Evolutionary conservation across 2,329 filamentous ascomycete genomes (phyloP).

Genomic region (Aspergillus neoniger): DNA sequence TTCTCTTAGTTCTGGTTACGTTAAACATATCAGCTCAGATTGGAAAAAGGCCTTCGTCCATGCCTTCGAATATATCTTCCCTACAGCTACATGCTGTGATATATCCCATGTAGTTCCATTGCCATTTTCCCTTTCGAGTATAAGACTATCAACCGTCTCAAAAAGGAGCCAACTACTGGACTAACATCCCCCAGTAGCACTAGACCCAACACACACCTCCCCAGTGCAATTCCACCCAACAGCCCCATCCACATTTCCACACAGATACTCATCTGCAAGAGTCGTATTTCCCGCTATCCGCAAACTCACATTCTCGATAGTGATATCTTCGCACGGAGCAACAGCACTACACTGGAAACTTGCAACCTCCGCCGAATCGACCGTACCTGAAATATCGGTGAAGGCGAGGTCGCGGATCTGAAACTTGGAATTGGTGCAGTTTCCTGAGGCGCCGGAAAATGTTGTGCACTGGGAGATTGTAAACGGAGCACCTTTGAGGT

Average conservation of each 20-base stretch:
- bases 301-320: conserved; percentile 23
- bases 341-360: conserved; percentile 37
- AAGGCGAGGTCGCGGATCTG: conserved; percentile 39
- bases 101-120: too few species aligned
- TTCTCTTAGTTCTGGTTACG: too few species aligned
- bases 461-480: conserved; percentile 45
- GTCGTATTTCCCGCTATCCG: conserved; percentile 21
- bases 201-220: conserved; percentile 19
- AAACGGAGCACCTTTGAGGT: conserved; percentile 34
- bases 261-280: conserved; percentile 24
- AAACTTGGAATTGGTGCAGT: conserved; percentile 45
- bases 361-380: conserved; percentile 21
- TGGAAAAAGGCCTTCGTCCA: too few species aligned
- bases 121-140: rapidly evolving
- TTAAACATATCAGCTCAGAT: too few species aligned
- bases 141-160: too few species aligned
- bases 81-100: too few species aligned
- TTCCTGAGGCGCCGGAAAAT: conserved; percentile 38
- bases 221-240: conserved; percentile 32
- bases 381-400: conserved; percentile 22
- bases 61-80: too few species aligned
- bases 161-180: too few species aligned
- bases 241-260: conserved; percentile 27
- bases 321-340: conserved; percentile 29
- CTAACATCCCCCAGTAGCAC: conserved; percentile 38